Conservation (phyloP, 164 flowering plant species). For the Vitis rotundifolia region DNA sequence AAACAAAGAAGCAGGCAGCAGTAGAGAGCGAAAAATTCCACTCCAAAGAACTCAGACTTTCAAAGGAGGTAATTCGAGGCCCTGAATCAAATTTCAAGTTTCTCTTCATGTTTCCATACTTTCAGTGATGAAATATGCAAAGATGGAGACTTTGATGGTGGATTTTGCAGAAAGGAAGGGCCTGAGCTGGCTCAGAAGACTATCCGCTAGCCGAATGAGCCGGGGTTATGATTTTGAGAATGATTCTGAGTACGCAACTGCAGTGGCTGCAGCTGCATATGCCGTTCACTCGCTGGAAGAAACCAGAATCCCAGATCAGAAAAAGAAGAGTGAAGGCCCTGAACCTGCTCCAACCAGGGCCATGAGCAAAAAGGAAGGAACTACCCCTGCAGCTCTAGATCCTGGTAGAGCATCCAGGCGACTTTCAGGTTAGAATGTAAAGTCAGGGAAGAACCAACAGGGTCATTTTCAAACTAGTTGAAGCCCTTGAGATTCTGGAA, state of each 20-base stretch:
- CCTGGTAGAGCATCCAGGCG: slow-evolving; percentile 13
- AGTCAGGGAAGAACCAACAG: too few relatives aligned
- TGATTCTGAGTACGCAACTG: slow-evolving; percentile 35
- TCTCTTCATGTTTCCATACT: too few relatives aligned
- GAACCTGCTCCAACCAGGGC: slow-evolving; percentile 21
- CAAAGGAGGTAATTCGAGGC: slow-evolving; percentile 26
- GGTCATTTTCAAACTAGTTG: too few relatives aligned
- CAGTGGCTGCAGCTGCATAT: slow-evolving; percentile 48
- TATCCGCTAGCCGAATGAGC: slow-evolving; percentile 43
- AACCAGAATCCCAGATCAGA: slow-evolving; percentile 18
- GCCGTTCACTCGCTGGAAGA: slow-evolving; percentile 51
- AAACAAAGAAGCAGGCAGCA: slow-evolving; percentile 11
- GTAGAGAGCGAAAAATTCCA: slow-evolving; percentile 25
- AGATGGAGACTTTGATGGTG: neutral
- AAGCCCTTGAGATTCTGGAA: too few relatives aligned
- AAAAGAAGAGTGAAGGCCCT: slow-evolving; percentile 8
- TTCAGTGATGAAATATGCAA: neutral
- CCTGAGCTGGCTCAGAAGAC: slow-evolving; percentile 54
- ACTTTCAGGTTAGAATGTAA: slow-evolving; percentile 21
- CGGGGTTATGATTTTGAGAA: slow-evolving; percentile 25
- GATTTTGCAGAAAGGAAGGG: slow-evolving; percentile 40
- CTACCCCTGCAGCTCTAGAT: neutral
- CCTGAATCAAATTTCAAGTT: too few relatives aligned
- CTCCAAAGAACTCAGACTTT: slow-evolving; percentile 36
- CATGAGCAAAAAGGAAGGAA: slow-evolving; percentile 30